phyloP scores from a whole-genome alignment of 1,284 basidiomycete species.

The Puccinia triticina region DNA sequence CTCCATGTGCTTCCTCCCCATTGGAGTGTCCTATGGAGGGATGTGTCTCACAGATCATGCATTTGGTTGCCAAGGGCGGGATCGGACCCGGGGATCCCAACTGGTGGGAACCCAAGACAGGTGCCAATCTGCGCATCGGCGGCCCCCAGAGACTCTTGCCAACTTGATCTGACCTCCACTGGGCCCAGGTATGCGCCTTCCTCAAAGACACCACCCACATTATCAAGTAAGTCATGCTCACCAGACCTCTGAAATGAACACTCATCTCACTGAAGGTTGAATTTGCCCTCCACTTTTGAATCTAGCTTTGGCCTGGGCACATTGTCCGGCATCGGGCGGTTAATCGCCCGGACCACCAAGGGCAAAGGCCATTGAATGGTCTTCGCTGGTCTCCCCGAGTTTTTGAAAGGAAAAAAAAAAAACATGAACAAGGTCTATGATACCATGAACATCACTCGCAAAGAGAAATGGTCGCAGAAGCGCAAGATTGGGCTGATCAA shows the following conservation, averaged over 20 bases:
- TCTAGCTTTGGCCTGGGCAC: conserved; percentile 92
- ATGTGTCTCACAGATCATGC: conserved; percentile 69
- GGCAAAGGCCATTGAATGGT: conserved; percentile 89
- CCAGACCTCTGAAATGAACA: too few relatives aligned
- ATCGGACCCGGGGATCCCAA: conserved; percentile 68
- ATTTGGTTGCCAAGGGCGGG: conserved; percentile 70
- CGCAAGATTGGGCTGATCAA: conserved; percentile 82
- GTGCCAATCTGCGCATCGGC: conserved; percentile 73
- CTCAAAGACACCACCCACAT: conserved; percentile 87
- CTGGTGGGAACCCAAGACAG: conserved; percentile 74
- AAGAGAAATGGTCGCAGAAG: conserved; percentile 88
- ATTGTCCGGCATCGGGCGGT: conserved; percentile 84
- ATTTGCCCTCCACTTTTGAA: too few relatives aligned
- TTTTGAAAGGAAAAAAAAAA: conserved; percentile 72
- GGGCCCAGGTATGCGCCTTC: conserved; percentile 84
- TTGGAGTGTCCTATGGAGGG: conserved; percentile 89
- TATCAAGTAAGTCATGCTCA: conserved; percentile 65
- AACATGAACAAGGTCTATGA: conserved; percentile 79
- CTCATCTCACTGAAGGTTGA: too few relatives aligned
- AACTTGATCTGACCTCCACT: conserved; percentile 95
- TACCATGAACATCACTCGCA: conserved; percentile 70
- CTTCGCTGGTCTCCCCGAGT: conserved; percentile 72
- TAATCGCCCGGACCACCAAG: conserved; percentile 86
- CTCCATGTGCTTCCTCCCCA: conserved; percentile 86
- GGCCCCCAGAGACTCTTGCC: conserved; percentile 65